phyloP scores from a whole-genome alignment of 305 asterid species.

The Solanum chacoense region DNA sequence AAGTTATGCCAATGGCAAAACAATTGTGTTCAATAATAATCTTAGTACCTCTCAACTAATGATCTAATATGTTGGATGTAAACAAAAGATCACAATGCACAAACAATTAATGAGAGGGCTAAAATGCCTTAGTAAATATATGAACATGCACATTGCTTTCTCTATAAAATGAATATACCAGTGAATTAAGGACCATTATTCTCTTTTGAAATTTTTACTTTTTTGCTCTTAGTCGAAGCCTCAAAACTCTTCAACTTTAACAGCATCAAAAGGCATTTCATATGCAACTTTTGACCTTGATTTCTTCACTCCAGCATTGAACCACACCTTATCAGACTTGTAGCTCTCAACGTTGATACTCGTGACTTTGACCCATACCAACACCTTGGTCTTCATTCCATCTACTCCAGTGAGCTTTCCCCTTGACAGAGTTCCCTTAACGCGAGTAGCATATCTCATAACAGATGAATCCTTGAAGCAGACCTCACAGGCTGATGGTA shows the following conservation, averaged over 20 bases:
- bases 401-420: slow-evolving; percentile 72
- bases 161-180: background rate
- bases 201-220: background rate
- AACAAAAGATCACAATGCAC: background rate
- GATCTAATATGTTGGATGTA: background rate
- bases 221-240: background rate
- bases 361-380: slow-evolving; percentile 86
- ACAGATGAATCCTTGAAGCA: slow-evolving; percentile 81
- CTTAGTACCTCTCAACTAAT: background rate
- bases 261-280: slow-evolving; percentile 48
- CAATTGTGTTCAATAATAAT: background rate
- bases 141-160: background rate
- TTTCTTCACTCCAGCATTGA: slow-evolving; percentile 82
- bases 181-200: background rate
- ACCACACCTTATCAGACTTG: slow-evolving; percentile 82
- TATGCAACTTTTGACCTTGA: slow-evolving; percentile 69
- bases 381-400: slow-evolving; percentile 83
- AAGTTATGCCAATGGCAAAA: background rate
- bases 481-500: slow-evolving; percentile 60
- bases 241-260: slow-evolving; percentile 57
- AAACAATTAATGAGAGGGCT: background rate
- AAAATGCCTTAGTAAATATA: too few species aligned
- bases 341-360: slow-evolving; percentile 42
- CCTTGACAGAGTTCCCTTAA: slow-evolving; percentile 63
- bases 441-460: slow-evolving; percentile 51